These are phyloP conservation scores for Dichomitus squalens DNA, from an alignment of 1,284 basidiomycete species.

Conservation along the genomic window DNA sequence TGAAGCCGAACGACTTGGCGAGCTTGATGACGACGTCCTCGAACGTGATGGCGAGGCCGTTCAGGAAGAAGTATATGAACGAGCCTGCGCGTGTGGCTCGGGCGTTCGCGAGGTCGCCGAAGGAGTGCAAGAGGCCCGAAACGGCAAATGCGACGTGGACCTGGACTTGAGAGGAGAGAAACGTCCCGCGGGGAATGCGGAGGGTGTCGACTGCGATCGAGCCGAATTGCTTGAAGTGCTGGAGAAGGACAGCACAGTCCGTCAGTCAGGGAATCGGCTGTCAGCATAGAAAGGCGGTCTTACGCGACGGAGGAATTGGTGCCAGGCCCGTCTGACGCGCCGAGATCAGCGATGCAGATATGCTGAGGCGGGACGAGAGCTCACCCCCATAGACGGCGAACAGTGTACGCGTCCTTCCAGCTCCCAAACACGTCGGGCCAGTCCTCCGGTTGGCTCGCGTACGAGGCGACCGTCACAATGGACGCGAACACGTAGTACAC, in stretches of 20 bases:
- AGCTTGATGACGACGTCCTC: conserved; percentile 11
- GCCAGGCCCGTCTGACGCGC: conserved; percentile 33
- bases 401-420: conserved; percentile 37
- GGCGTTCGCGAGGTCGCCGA: conserved; percentile 14
- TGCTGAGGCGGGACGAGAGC: not conserved
- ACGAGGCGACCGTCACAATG: conserved; percentile 27
- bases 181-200: conserved; percentile 11
- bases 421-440: conserved; percentile 39
- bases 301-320: conserved; percentile 28
- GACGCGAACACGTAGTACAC: conserved; percentile 27
- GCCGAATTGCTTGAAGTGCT: conserved; percentile 15
- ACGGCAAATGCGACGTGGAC: conserved; percentile 16
- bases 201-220: conserved; percentile 6
- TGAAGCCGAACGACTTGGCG: conserved; percentile 1
- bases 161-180: conserved; percentile 16
- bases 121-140: conserved; percentile 13
- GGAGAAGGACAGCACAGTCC: not conserved
- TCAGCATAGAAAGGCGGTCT: too few species aligned
- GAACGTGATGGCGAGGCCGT: conserved; percentile 13
- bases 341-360: not conserved
- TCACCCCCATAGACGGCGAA: conserved; percentile 41
- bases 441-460: conserved; percentile 28
- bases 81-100: conserved; percentile 1
- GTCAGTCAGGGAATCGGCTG: too few species aligned
- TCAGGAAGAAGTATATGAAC: conserved; percentile 11